A percentile compares a stretch with the other conserved stretches of the same genome.
phyloP scores from a whole-genome alignment of 2,329 filamentous ascomycete genomes.

The Alternaria triticina region DNA sequence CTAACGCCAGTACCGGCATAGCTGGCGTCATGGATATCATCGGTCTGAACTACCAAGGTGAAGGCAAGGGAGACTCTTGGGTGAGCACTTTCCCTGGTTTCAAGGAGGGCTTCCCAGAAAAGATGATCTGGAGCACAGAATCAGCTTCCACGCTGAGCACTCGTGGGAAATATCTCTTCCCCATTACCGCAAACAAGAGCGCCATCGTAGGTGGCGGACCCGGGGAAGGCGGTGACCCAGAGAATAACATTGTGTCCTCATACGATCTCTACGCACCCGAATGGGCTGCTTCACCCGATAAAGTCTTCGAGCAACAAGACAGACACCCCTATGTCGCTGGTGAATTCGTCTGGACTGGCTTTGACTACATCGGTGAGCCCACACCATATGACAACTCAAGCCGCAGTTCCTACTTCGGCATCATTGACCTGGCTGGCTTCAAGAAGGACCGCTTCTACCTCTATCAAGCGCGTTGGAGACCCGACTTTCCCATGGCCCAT shows the following conservation, averaged over 20 bases:
- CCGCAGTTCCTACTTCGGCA: slow-evolving; percentile 63
- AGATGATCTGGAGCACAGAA: slow-evolving; percentile 49
- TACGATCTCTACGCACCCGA: slow-evolving; percentile 60
- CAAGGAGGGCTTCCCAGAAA: slow-evolving; percentile 54
- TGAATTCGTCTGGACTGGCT: slow-evolving; percentile 62
- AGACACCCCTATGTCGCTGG: slow-evolving; percentile 58
- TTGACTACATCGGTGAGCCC: slow-evolving; percentile 60
- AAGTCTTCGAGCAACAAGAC: slow-evolving; percentile 60
- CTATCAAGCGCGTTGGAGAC: slow-evolving; percentile 62
- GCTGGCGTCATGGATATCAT: slow-evolving; percentile 55
- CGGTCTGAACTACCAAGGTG: slow-evolving; percentile 64
- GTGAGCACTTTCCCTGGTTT: slow-evolving; percentile 55
- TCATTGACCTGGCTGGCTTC: slow-evolving; percentile 65
- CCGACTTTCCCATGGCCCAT: slow-evolving; percentile 57
- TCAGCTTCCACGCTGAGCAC: slow-evolving; percentile 55
- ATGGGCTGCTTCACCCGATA: slow-evolving; percentile 60
- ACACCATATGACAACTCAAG: slow-evolving; percentile 57
- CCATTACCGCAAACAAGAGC: slow-evolving; percentile 52
- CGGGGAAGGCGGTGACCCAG: slow-evolving; percentile 44
- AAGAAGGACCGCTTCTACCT: slow-evolving; percentile 63
- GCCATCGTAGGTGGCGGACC: slow-evolving; percentile 48
- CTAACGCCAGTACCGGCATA: slow-evolving; percentile 50
- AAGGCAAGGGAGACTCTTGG: slow-evolving; percentile 50
- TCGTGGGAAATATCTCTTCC: slow-evolving; percentile 61
- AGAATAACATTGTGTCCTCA: slow-evolving; percentile 51